Evolutionary conservation across 108 stramenopile species (phyloP).

Genomic region (Skeletonema marinoi): DNA sequence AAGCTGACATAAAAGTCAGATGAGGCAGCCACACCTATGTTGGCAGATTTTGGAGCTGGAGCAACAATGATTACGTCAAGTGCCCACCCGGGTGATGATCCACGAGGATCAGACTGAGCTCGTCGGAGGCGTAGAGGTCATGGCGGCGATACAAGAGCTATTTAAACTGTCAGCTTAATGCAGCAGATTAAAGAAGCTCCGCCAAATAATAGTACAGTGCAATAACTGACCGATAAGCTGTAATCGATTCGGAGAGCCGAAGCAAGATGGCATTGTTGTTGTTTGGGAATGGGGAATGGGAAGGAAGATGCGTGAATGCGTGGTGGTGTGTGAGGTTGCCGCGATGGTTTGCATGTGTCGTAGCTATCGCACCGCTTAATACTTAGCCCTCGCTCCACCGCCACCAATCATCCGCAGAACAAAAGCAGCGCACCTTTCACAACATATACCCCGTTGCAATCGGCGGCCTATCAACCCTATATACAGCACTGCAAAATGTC

Average conservation of each 20-base stretch:
- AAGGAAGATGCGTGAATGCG: too few relatives aligned
- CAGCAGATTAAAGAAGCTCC: too few relatives aligned
- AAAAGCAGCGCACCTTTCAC: neutral
- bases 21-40: conserved; percentile 28
- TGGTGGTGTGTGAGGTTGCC: neutral
- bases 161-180: too few relatives aligned
- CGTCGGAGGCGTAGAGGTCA: neutral
- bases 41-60: conserved; percentile 7
- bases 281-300: too few relatives aligned
- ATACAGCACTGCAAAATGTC: conserved; percentile 12
- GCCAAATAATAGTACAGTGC: too few relatives aligned
- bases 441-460: too few relatives aligned
- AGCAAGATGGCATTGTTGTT: too few relatives aligned
- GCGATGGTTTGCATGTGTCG: neutral
- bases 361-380: neutral
- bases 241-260: too few relatives aligned
- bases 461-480: neutral
- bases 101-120: neutral
- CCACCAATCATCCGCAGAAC: neutral
- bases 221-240: too few relatives aligned
- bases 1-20: conserved; percentile 54
- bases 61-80: conserved; percentile 47
- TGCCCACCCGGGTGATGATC: conserved; percentile 23
- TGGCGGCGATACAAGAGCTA: neutral
- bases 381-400: neutral